Base-by-base conservation (phyloP, 805 yeast species). In the Candida anglica region DNA sequence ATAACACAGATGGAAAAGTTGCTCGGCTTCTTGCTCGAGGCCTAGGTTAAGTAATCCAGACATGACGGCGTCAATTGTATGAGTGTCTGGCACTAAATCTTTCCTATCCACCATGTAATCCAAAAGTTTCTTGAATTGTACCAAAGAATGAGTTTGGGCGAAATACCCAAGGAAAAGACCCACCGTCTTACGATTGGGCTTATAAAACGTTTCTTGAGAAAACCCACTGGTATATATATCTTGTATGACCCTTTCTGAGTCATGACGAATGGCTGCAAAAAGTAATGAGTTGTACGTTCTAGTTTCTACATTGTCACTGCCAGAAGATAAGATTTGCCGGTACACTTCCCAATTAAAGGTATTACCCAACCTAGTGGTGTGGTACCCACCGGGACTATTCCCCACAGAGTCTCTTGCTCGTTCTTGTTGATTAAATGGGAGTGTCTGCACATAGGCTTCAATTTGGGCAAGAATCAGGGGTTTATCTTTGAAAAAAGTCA, bases 401-500 rank as follows among this genome's bases (percentile, higher is more conserved):
- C 36, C 37, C 11, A 11, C 10, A 21, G 23, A 9, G 10, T 9
- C 10, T 9, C 10, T 21, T 9, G 23, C 23, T 11, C 9, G 23
- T 9, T 9, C 10, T 11, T 21, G 10, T 9, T 21, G 9, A 9
- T 9, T 9, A 11, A 9, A 9, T 21, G 23, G 23, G 11, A 9
- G 15, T 27, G 15, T 19, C 28, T n/a, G 8, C 39, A 11, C 29
- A 5, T 11, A 18, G 10, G 28, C 28, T 9, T 33, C 32, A 26
- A 56, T 38, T 11, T 39, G 40, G 1, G 41, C 31, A 6, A 48
- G 15, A 2, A 65, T 47, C 6, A 44, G 51, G 0, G 39, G 40
- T 15, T 49, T 38, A 33, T 66, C 72, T 16, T 46, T 49, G 44
- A 48, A 66, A 36, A 61, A 64, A 3, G 50, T 46, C 34, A 52